Base-by-base conservation (phyloP, 108 stramenopile genomes). In the Epipyxis sp. region DNA sequence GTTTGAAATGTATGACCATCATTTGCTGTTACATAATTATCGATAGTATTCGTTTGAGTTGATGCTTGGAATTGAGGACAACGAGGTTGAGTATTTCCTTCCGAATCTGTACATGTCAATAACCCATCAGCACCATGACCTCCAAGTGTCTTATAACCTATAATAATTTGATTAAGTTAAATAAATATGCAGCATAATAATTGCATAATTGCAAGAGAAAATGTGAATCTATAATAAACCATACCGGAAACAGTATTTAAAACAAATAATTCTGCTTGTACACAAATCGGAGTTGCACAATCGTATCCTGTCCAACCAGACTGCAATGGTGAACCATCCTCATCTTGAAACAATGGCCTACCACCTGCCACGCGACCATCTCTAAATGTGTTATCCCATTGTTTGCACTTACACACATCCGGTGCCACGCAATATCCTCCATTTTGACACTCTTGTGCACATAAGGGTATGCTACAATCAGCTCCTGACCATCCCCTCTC, bases 281-380 rank as follows among this genome's bases (percentile, higher is more conserved):
- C 89, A 81, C 93, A 94, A 6, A 94, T 93, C 13, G 93, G 93
- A 35, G 79, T 87, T 3, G 84, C 57, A 68, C 90, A 90, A 76
- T 94, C 92, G 59, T 89, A 94, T 2, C 93, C 92, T 57, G 93
- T 94, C 90, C 91, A 94, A 1, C 93, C 93, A 1, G 92, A 93
- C 78, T 83, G 37, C 77, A 92, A 92, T 0, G 92, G 90, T 72
- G 89, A 84, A 3, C 91, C 93, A 61, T 90, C 82, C 0, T 86
- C 86, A 46, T 89, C 87, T 37, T 87, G 79, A 78, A 90, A 94
- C 16, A 90, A 42, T 44, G 92, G 92, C 59, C 89, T 78, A 39
- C 78, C 91, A 78, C 42, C 92, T 77, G 86, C 90, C 30, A 83
- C 81, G 43, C 87, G 81, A 10, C 84, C 88, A 81, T 93, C 93